Percentiles rank a stretch among this genome's conserved stretches.
These are phyloP conservation scores for Lactifluus volemus DNA, from an alignment of 768 basidiomycete genomes.

Conservation along the genomic window DNA sequence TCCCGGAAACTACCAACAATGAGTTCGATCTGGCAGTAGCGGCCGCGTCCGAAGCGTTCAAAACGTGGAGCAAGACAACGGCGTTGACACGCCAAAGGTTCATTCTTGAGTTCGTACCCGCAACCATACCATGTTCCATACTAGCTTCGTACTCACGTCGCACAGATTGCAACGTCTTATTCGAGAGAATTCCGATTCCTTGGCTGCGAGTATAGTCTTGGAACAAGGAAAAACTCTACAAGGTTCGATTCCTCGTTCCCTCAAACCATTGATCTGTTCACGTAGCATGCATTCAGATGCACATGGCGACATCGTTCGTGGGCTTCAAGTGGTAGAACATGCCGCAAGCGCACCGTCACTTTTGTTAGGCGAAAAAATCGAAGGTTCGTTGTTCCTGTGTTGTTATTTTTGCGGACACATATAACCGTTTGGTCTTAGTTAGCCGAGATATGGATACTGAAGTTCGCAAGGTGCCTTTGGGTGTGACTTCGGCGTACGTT, in stretches of 20 bases:
- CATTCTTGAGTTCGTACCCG: conserved; percentile 67
- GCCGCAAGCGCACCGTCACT: conserved; percentile 75
- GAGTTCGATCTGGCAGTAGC: conserved; percentile 83
- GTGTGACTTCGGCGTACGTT: conserved; percentile 65
- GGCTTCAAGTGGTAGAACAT: conserved; percentile 81
- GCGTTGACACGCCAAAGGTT: conserved; percentile 82
- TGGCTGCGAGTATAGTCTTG: conserved; percentile 83
- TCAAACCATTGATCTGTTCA: neutral
- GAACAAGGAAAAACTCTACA: conserved; percentile 95
- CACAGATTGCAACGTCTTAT: conserved; percentile 78
- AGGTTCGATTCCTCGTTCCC: conserved; percentile 35
- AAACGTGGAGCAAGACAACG: conserved; percentile 81
- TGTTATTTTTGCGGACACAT: neutral
- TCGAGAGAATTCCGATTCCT: conserved; percentile 74
- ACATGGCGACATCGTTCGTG: conserved; percentile 88
- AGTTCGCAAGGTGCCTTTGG: conserved; percentile 73
- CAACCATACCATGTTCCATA: neutral
- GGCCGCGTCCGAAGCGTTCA: conserved; percentile 78
- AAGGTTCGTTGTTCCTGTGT: conserved; percentile 44
- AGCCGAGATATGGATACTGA: conserved; percentile 97
- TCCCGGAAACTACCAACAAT: conserved; percentile 75
- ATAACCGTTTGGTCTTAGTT: conserved; percentile 35
- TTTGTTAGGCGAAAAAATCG: conserved; percentile 85
- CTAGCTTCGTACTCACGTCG: neutral
- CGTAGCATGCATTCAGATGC: conserved; percentile 49